Base-by-base conservation (phyloP, 805 yeast species). In the Isabelozyma gotoi region DNA sequence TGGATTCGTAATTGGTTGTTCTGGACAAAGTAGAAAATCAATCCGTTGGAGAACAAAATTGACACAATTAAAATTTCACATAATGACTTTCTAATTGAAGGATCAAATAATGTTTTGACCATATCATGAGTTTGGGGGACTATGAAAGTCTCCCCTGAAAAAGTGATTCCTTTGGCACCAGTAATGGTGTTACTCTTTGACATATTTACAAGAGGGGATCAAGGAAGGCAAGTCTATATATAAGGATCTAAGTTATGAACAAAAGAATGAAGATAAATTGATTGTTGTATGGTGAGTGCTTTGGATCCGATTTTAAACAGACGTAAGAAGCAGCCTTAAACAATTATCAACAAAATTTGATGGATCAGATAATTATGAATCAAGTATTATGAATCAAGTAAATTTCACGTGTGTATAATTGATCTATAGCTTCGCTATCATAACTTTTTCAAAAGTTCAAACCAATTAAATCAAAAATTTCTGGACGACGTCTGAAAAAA, bases 101-200 rank as follows among this genome's bases (percentile, higher is more conserved):
- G 94, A 65, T 88, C 92, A 53, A 88, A 82, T 39, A 88, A 67
- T 1, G 92, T 83, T 48, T 88, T 74, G 27, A 88, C 85, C 94
- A 88, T 87, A 58, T 88, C 96, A 55, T 84, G 85, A 21, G 96
- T 88, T 51, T 77, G 76, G 1, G 87, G 86, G 31, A 74, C 77
- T 24, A 60, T 53, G 48, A 76, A 76, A 17, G 75, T 65, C 35
- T 62, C 72, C 4, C 78, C 79, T 11, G 56, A 51, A 48, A 71
- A 68, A 24, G 79, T 73, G 45, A 74, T 71, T 1, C 80, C 81
- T 42, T 62, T 60, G 18, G 67, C 63, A 2, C 65, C 66, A 11
- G 52, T 35, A 12, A 58, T 55, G 7, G 63, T 56, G 41, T 57
- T 55, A 16, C 49, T 24, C 12, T 24, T 24, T 24, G 29, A 7